These are phyloP conservation scores for Fusarium praegraminearum DNA, from an alignment of 2,329 filamentous ascomycete genomes.

Conservation along the genomic window DNA sequence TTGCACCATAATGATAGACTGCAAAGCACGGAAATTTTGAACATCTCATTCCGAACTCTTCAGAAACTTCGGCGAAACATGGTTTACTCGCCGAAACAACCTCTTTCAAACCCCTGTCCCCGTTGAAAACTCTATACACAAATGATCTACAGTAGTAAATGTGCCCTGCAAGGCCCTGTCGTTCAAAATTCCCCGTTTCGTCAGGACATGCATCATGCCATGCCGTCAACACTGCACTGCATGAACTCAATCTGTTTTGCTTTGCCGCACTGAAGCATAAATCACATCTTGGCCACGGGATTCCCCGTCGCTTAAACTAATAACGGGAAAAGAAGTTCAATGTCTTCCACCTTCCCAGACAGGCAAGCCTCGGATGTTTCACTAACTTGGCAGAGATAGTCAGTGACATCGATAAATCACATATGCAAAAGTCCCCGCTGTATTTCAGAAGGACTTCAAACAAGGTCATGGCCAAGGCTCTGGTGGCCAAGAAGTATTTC, in stretches of 20 bases:
- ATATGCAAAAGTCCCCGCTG: background rate
- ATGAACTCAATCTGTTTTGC: background rate
- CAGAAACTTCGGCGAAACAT: too few relatives aligned
- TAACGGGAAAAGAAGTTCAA: background rate
- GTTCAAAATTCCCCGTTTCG: background rate
- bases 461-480: background rate
- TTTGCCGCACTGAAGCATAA: background rate
- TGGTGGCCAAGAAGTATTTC: too few relatives aligned
- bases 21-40: too few relatives aligned
- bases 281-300: background rate
- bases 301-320: background rate
- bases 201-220: background rate
- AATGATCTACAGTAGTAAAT: background rate
- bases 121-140: fast-evolving
- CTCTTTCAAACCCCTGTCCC: fast-evolving
- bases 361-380: background rate
- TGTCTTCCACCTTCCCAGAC: background rate
- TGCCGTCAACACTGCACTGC: background rate
- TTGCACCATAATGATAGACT: too few relatives aligned
- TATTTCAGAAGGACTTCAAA: background rate
- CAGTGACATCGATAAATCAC: background rate
- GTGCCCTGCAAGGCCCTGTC: background rate
- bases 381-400: background rate
- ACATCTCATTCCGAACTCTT: too few relatives aligned
- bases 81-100: background rate